Percentiles rank a stretch among this genome's conserved stretches.
phyloP scores from a whole-genome alignment of 2,329 filamentous ascomycete genomes.

The Bisporella sp. region DNA sequence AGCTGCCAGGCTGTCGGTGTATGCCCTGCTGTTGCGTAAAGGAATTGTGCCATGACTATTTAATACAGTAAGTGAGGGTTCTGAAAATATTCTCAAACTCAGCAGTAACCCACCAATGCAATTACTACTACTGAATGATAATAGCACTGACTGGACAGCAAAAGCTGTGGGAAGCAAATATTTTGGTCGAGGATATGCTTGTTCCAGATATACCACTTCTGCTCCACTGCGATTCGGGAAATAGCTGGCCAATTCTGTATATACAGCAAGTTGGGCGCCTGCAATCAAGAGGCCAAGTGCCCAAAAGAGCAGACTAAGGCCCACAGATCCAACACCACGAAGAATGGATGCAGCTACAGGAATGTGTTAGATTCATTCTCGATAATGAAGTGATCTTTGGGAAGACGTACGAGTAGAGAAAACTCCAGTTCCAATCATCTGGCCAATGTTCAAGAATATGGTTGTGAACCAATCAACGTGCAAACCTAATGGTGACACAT shows the following conservation, averaged over 20 bases:
- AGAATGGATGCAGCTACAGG: constrained; percentile 49
- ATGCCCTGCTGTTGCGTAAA: constrained; percentile 48
- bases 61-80: not conserved
- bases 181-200: constrained; percentile 56
- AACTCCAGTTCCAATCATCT: constrained; percentile 59
- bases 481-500: constrained; percentile 51
- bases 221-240: constrained; percentile 61
- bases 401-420: constrained; percentile 51
- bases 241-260: constrained; percentile 57
- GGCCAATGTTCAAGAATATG: constrained; percentile 53
- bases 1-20: constrained; percentile 52
- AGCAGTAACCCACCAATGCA: constrained; percentile 38
- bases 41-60: constrained; percentile 51
- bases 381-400: not conserved
- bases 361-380: not conserved
- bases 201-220: constrained; percentile 63
- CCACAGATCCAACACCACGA: constrained; percentile 52
- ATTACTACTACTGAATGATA: constrained; percentile 62
- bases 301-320: constrained; percentile 58
- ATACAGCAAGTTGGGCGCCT: constrained; percentile 46
- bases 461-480: constrained; percentile 48
- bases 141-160: constrained; percentile 53
- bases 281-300: constrained; percentile 54
- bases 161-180: constrained; percentile 60
- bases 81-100: too few relatives aligned